These are phyloP conservation scores for Oehlia diaphana DNA, from an alignment of 192 early-diverging fungal genomes.

Conservation along the genomic window DNA sequence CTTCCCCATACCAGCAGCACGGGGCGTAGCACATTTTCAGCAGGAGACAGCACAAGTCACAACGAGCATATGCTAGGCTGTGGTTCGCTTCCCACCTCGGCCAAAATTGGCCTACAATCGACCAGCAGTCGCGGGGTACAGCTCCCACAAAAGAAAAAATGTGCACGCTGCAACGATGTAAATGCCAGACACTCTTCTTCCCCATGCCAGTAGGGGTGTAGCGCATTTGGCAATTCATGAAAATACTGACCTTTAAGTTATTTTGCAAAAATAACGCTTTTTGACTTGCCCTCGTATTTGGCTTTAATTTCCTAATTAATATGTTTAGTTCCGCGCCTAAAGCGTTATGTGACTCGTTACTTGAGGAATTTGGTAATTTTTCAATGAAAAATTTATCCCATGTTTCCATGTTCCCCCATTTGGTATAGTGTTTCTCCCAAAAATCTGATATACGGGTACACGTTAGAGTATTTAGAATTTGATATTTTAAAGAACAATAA, in stretches of 20 bases:
- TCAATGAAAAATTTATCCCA: not conserved
- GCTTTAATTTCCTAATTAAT: conserved; percentile 16
- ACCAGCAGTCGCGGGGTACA: no score
- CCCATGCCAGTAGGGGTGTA: conserved; percentile 3
- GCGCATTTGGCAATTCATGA: no score
- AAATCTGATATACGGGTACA: not conserved
- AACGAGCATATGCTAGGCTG: conserved; percentile 12
- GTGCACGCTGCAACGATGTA: conserved; percentile 19
- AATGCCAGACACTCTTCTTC: conserved; percentile 23
- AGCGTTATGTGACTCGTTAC: not conserved
- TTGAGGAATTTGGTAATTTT: not conserved
- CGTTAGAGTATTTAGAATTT: conserved; percentile 9
- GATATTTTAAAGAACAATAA: not conserved
- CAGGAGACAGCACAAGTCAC: conserved; percentile 21
- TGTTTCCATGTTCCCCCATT: not conserved
- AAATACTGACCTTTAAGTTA: not conserved
- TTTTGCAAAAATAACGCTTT: not conserved
- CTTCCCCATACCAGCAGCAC: no score
- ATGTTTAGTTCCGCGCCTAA: conserved; percentile 1
- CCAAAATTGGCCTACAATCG: no score
- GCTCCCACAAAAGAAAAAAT: no score
- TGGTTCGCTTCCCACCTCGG: no score
- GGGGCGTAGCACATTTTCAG: no score
- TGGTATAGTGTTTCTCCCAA: not conserved
- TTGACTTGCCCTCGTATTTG: not conserved